These are phyloP conservation scores for Saturnispora saitoi DNA, from an alignment of 805 yeast species.

Conservation along the genomic window DNA sequence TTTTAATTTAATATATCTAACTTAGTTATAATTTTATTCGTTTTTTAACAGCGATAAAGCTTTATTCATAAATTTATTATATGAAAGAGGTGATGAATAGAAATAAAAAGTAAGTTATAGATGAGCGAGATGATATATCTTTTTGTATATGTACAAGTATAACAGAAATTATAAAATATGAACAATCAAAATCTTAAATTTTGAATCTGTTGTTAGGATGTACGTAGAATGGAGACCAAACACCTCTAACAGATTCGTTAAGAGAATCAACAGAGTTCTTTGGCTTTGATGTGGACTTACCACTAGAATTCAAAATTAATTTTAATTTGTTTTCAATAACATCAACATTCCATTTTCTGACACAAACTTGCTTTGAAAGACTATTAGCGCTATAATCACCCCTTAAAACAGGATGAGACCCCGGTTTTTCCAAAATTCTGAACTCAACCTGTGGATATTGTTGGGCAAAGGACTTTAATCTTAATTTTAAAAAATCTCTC, in stretches of 20 bases:
- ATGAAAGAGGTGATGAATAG: not conserved
- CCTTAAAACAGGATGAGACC: slow-evolving; percentile 65
- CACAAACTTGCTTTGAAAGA: slow-evolving; percentile 43
- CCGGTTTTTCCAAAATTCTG: slow-evolving; percentile 57
- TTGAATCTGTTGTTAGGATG: slow-evolving; percentile 42
- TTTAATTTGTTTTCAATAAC: slow-evolving; percentile 58
- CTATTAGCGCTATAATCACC: slow-evolving; percentile 44
- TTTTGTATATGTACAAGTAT: not conserved
- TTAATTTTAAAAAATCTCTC: slow-evolving; percentile 49
- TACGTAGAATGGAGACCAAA: slow-evolving; percentile 94
- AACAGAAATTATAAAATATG: not conserved
- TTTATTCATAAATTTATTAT: slow-evolving; percentile 7
- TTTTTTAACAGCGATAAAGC: slow-evolving; percentile 6
- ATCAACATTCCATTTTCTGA: slow-evolving; percentile 57
- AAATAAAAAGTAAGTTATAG: slow-evolving; percentile 5
- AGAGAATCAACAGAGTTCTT: slow-evolving; percentile 70
- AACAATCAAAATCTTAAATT: slow-evolving; percentile 24
- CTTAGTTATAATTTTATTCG: slow-evolving; percentile 10
- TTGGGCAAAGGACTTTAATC: slow-evolving; percentile 47
- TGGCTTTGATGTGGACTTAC: slow-evolving; percentile 52
- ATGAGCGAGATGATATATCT: no score
- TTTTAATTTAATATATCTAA: not conserved
- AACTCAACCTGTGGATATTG: slow-evolving; percentile 62
- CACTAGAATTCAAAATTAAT: slow-evolving; percentile 60
- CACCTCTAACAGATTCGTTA: slow-evolving; percentile 84